These are phyloP conservation scores for Penicillium canariense DNA, from an alignment of 495 filamentous ascomycete genomes.

Conservation along the genomic window DNA sequence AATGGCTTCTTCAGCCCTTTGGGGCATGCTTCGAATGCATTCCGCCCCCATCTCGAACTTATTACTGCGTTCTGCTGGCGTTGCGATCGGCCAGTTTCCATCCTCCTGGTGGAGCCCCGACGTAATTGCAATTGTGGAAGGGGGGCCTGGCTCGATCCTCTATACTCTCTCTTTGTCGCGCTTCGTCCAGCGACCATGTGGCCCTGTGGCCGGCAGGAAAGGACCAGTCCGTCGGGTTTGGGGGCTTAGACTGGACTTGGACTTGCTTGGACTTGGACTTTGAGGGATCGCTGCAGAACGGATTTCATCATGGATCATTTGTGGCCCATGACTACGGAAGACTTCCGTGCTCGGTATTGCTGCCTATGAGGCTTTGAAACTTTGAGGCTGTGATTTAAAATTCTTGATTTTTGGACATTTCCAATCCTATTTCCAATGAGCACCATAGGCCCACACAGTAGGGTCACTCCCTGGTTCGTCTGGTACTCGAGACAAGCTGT, in stretches of 20 bases:
- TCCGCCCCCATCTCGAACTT: background rate
- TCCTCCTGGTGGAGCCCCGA: no score
- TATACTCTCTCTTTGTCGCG: no score
- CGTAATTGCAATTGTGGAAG: no score
- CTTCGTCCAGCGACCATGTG: no score
- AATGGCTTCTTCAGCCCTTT: background rate
- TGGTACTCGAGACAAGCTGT: background rate
- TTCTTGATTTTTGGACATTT: background rate
- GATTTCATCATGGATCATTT: no score
- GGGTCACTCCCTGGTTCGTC: no score
- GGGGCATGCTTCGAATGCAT: no score
- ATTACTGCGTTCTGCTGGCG: background rate
- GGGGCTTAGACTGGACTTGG: no score
- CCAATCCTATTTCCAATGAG: background rate
- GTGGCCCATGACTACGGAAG: background rate
- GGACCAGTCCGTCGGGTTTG: background rate
- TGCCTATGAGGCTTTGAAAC: background rate
- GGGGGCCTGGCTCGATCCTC: no score
- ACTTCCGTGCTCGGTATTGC: background rate
- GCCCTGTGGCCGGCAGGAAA: constrained; percentile 1
- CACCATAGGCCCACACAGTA: no score
- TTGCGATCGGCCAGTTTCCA: no score
- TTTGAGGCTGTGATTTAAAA: background rate
- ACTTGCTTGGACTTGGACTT: no score
- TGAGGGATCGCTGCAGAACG: background rate